Evolutionary conservation across 345 rosid genomes (phyloP), one percentile per base, ranked within the genome.

Genomic region (Carallia pectinifolia): DNA sequence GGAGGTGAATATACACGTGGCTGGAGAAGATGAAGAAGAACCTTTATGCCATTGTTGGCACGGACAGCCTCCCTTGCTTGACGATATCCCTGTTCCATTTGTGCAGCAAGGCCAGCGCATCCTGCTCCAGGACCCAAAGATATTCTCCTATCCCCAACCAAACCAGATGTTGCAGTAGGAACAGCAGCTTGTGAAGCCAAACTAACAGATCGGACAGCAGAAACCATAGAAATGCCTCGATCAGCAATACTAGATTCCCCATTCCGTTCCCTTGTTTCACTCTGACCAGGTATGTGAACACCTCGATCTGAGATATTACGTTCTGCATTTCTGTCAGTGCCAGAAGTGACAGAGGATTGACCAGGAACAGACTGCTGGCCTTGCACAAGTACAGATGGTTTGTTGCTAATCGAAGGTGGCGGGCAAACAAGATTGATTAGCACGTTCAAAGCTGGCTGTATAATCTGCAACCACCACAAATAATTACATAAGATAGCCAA

Each of bases 71-170:
- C 99, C 72, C 99, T 91, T 56, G 99, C 99, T 77, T 82, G 92
- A 74, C 97, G 84, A 85, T 95, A 95, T 63, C 89, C 97, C 77
- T 90, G 97, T 79, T 95, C 99, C 85, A 95, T 84, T 78, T 92
- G 94, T 36, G 99, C 93, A 74, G 99, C 97, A 79, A 95, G 97
- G 65, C 99, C 99, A 61, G 99, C 96, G 73, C 85, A 89, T 74
- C 99, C 99, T n/a, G 99, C 88, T 70, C 96, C 99, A 65, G 89
- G 88, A 77, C 99, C 97, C 75, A 95, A 81, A 75, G 88, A 92
- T 82, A 95, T 95, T 75, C 98, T 89, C 48, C 97, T 82, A 79
- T 92, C 97, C 67, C 99, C 99, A 71, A 95, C 99, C 83, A 95
- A 83, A 71, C 99, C 92, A 55, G 98, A 95, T 47, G 96, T 69